These are phyloP conservation scores for Starmerella geochares DNA, from an alignment of 805 yeast genomes.

Conservation along the genomic window DNA sequence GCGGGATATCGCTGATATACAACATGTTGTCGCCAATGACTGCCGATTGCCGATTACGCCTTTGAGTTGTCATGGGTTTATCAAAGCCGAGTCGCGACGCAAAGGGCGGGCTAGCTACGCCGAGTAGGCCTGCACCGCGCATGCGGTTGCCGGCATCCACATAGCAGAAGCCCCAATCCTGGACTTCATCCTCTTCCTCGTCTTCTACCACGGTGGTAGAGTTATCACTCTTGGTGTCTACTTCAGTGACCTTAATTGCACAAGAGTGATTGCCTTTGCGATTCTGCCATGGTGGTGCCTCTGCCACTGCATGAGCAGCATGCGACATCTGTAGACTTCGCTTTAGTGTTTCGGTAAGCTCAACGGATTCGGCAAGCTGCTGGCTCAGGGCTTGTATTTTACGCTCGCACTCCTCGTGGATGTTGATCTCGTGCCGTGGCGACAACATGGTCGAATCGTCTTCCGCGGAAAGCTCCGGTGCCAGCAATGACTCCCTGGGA, in stretches of 20 bases:
- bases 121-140: too few relatives aligned
- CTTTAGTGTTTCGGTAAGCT: neutral
- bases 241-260: neutral
- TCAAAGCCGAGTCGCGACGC: neutral
- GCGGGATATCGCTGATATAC: neutral
- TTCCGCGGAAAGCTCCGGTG: neutral
- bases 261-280: neutral
- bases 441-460: too few relatives aligned
- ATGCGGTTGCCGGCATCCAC: neutral
- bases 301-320: too few relatives aligned
- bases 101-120: neutral
- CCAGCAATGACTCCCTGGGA: neutral
- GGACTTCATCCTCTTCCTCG: neutral
- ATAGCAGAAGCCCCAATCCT: conserved; percentile 4
- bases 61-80: neutral
- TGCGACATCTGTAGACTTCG: neutral
- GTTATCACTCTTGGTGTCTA: neutral
- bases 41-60: conserved; percentile 15
- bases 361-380: conserved; percentile 1
- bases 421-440: too few relatives aligned
- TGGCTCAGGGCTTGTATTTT: neutral
- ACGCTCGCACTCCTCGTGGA: conserved; percentile 4
- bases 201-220: neutral
- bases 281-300: too few relatives aligned
- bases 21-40: conserved; percentile 16